phyloP scores from a whole-genome alignment of 805 yeast genomes.

The Saccharomycopsis fodiens region DNA sequence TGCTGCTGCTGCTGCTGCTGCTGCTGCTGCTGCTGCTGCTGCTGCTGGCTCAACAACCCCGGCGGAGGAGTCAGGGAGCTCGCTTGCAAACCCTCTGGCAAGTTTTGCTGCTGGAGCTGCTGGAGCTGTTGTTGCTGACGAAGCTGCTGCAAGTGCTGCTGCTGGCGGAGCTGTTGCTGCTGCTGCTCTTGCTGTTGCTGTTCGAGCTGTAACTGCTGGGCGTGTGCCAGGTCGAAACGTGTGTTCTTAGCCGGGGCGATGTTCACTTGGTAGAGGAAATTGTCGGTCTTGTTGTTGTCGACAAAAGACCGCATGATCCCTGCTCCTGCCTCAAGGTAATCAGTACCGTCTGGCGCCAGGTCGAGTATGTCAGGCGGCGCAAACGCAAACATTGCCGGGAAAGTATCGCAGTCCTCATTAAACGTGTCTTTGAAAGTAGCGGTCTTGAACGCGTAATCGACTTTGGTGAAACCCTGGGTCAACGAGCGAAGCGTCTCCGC shows the following conservation, averaged over 20 bases:
- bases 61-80: constrained; percentile 22
- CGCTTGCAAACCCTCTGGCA: constrained; percentile 20
- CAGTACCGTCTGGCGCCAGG: constrained; percentile 1
- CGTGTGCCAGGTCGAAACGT: constrained; percentile 20
- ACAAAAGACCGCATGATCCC: constrained; percentile 32
- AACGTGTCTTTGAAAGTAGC: constrained; percentile 25
- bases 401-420: constrained; percentile 19
- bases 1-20: constrained; percentile 9
- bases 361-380: constrained; percentile 27
- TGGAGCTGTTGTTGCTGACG: constrained; percentile 22
- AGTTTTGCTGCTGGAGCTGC: constrained; percentile 13
- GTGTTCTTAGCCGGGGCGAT: constrained; percentile 8
- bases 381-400: constrained; percentile 46
- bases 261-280: constrained; percentile 9
- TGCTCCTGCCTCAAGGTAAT: constrained; percentile 19
- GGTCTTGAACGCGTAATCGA: constrained; percentile 33
- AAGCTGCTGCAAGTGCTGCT: constrained; percentile 27
- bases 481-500: constrained; percentile 40
- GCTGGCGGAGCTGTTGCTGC: constrained; percentile 31
- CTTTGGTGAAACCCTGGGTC: constrained; percentile 29
- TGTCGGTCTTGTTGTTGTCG: constrained; percentile 26
- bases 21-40: background rate
- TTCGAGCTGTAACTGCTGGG: constrained; percentile 28
- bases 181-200: constrained; percentile 28
- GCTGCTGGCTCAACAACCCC: constrained; percentile 11